Base-by-base conservation (phyloP, 306 rosid species). In the Cucumis melo region DNA sequence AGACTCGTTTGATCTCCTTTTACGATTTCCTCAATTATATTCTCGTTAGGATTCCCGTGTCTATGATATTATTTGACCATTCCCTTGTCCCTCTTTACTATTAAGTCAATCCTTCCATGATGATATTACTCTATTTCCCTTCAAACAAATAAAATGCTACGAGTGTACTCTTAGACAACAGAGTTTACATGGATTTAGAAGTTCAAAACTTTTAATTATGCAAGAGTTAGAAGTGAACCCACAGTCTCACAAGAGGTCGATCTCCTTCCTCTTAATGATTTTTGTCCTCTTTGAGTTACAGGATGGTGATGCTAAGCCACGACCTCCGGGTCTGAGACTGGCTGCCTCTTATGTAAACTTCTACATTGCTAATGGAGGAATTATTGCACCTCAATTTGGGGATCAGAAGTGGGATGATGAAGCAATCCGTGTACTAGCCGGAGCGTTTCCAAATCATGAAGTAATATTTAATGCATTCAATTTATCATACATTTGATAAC, bases 331-430 rank as follows among this genome's bases (percentile, higher is more conserved):
- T 78, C 79, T 88, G 24, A 92, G 99, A 85, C 97, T 94, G 74
- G 99, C 97, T 48, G 98, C 99, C 72, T 89, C 96, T 19, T 94
- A 94, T 38, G 93, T 88, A 39, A 94, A 94, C 84, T 94, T 94
- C 79, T 94, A 94, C 88, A 84, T 90, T 84, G 96, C 96, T 46
- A 92, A 94, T 71, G 91, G 91, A 79, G 99, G 83, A 76, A 78
- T 94, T 75, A 87, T 92, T 56, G 81, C 65, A 60, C 99, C 99
- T 46, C 92, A 89, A 81, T 94, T 94, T 80, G 98, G 97, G 81
- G 99, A 94, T 83, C 80, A 78, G 73, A 90, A 90, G 77, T 79
- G 96, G 91, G 99, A 94, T 32, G 84, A 82, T 6, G 99, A 94
- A 82, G 99, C 99, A 74, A 29, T 87, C 61, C 81, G 13, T 79